Evolutionary conservation across 768 basidiomycete genomes (phyloP), one percentile per base, ranked within the genome.

Genomic region (Mycena floridula): DNA sequence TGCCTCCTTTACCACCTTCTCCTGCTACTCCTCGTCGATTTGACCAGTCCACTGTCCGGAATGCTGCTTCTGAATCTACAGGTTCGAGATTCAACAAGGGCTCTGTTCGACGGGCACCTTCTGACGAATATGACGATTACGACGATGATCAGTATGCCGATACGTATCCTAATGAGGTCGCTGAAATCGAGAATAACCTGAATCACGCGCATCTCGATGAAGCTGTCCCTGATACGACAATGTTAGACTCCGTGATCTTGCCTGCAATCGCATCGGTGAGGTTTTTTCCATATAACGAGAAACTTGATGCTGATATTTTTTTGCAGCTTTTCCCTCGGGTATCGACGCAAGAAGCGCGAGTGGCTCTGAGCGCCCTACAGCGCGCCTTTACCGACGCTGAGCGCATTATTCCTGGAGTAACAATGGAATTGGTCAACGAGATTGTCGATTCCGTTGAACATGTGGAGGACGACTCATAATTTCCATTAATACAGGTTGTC

Each of bases 241-340:
- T 98, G 83, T 71, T 98, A 27, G 93, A 96, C 56, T 91, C 91
- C 3, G 95, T 99, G 24, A 84, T 97, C 42, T 67, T 97, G 23
- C 96, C 96, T 20, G 93, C 93, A n/a, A 84, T 98, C 54, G 89
- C 93, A 36, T 94, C 90, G 49, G 95, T 97, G 53, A 63, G 85
- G 68, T 1, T 18, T 40, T 43, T 11, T n/a, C 13, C 20, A n/a
- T n/a, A n/a, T n/a, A n/a, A n/a, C n/a, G n/a, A n/a, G n/a, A n/a
- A n/a, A n/a, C n/a, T n/a, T n/a, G n/a, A n/a, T n/a, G n/a, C n/a
- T n/a, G n/a, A n/a, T n/a, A n/a, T 35, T 45, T 13, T 40, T 27
- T 2, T 39, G 18, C 54, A 97, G 94, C 70, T 99, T 25, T 90
- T 93, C 62, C 89, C 89, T 48, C 80, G 95, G 35, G 89, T 98